Evolutionary conservation across 768 basidiomycete genomes (phyloP).

Genomic region (Amanita exitialis): DNA sequence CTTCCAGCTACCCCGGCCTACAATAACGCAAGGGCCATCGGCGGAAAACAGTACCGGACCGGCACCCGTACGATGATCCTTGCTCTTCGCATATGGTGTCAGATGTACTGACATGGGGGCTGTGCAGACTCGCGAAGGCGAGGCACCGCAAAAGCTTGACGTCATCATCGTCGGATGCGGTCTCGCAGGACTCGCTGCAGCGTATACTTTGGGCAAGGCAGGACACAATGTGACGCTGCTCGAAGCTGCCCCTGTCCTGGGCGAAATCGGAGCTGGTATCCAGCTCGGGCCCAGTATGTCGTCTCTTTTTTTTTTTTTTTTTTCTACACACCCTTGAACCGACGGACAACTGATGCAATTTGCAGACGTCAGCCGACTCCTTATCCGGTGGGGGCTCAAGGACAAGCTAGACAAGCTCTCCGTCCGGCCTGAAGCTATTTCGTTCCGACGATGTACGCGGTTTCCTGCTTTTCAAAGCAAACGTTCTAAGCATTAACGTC

Average conservation of each 20-base stretch:
- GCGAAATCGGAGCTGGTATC: conserved; percentile 44
- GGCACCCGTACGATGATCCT: background rate
- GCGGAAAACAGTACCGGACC: background rate
- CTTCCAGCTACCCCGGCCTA: background rate
- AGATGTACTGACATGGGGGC: background rate
- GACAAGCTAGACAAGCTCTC: conserved; percentile 25
- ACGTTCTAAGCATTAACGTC: too few relatives aligned
- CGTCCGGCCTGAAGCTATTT: conserved; percentile 28
- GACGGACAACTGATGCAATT: background rate
- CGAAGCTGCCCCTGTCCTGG: conserved; percentile 26
- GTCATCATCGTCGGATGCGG: conserved; percentile 41
- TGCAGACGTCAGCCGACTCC: conserved; percentile 24
- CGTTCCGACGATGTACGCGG: conserved; percentile 30
- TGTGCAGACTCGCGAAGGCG: background rate
- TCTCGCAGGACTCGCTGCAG: conserved; percentile 37
- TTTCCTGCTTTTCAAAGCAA: background rate
- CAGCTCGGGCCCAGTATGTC: conserved; percentile 24
- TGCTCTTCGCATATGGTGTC: background rate
- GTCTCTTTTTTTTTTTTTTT: too few relatives aligned
- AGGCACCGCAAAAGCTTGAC: conserved; percentile 8
- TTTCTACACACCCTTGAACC: too few relatives aligned
- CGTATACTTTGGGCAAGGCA: conserved; percentile 31
- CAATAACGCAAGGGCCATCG: background rate
- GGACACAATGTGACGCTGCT: conserved; percentile 41
- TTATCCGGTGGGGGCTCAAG: conserved; percentile 41